Percentiles rank a stretch among this genome's conserved stretches.
phyloP scores from a whole-genome alignment of 148 eudicot genomes.

The Diospyros kaki region DNA sequence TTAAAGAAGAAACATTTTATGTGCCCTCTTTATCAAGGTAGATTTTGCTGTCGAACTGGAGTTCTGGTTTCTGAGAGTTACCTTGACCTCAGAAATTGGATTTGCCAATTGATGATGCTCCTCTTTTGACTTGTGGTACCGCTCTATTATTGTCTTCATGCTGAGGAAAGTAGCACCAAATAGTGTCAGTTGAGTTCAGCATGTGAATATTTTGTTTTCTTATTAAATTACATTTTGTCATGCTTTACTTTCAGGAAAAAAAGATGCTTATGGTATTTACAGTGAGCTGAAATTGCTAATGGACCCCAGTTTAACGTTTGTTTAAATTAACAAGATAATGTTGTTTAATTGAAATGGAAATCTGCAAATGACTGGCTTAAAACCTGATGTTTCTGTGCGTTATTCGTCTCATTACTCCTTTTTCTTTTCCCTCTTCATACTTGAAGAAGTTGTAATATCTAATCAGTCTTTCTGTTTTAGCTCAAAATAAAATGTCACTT shows the following conservation, averaged over 20 bases:
- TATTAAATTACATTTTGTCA: background rate
- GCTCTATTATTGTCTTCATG: slow-evolving; percentile 40
- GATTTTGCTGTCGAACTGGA: background rate
- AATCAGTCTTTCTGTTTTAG: background rate
- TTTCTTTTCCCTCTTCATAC: background rate
- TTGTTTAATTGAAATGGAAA: background rate
- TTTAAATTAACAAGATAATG: background rate
- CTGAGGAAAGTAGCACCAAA: slow-evolving; percentile 19
- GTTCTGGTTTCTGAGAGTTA: slow-evolving; percentile 4
- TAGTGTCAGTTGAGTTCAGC: background rate
- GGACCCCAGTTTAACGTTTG: background rate
- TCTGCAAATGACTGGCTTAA: background rate
- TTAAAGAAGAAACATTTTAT: no score
- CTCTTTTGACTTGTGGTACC: slow-evolving; percentile 39
- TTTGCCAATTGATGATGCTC: slow-evolving; percentile 32
- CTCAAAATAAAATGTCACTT: no score
- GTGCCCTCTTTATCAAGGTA: background rate
- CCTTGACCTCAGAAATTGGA: slow-evolving; percentile 43
- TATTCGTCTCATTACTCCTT: background rate
- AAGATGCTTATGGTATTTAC: background rate
- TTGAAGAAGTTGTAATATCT: no score
- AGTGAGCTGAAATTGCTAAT: background rate
- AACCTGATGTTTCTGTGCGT: no score
- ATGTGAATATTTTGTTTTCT: background rate
- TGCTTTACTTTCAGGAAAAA: background rate